Conservation (phyloP, 2,329 filamentous ascomycete genomes). For the Didymella keratinophila region DNA sequence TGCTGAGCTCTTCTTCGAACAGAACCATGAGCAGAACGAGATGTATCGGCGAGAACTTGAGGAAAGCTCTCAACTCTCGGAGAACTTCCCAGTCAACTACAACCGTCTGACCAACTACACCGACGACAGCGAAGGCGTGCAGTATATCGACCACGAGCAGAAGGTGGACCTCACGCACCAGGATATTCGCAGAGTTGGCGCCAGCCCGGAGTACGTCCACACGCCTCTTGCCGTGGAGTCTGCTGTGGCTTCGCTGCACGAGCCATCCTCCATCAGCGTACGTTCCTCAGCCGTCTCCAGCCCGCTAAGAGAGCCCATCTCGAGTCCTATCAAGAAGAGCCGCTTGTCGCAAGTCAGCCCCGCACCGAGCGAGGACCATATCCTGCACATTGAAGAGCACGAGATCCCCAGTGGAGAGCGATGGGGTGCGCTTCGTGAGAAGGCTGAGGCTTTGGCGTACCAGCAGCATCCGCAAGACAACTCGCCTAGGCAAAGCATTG, state of each 20-base stretch:
- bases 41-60: conserved; percentile 59
- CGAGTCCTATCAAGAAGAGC: conserved; percentile 35
- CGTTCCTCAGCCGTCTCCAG: conserved; percentile 45
- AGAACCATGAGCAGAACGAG: conserved; percentile 67
- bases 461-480: conserved; percentile 45
- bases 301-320: conserved; percentile 26
- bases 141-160: conserved; percentile 61
- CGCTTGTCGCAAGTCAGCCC: conserved; percentile 38
- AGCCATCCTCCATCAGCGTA: conserved; percentile 75
- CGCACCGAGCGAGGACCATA: conserved; percentile 23
- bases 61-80: conserved; percentile 53
- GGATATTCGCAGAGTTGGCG: conserved; percentile 73
- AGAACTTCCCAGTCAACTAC: conserved; percentile 59
- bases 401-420: conserved; percentile 42
- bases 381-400: conserved; percentile 28
- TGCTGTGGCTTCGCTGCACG: conserved; percentile 87
- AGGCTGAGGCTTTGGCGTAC: conserved; percentile 50
- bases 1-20: conserved; percentile 59
- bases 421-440: conserved; percentile 52
- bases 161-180: conserved; percentile 66
- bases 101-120: conserved; percentile 60
- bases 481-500: conserved; percentile 64
- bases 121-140: conserved; percentile 63
- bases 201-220: conserved; percentile 79
- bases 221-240: conserved; percentile 80